Percentiles rank a stretch among this genome's conserved stretches.
Conservation (phyloP, 805 yeast species). For the Ogataea paraovalis region DNA sequence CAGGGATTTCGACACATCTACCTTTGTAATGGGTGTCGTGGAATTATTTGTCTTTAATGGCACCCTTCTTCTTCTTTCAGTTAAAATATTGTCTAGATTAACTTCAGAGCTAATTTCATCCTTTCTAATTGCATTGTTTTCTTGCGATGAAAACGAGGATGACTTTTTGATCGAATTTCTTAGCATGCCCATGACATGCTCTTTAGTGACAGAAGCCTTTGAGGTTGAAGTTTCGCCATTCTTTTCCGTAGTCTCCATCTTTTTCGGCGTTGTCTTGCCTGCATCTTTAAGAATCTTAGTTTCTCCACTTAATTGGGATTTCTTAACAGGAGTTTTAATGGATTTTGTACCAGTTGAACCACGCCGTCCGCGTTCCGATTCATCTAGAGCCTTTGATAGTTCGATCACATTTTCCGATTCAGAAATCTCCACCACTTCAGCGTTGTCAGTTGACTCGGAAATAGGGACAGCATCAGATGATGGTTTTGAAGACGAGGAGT, state of each 20-base stretch:
- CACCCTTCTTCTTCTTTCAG: slow-evolving; percentile 12
- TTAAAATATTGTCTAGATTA: slow-evolving; percentile 18
- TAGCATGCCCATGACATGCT: slow-evolving; percentile 14
- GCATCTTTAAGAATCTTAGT: background rate
- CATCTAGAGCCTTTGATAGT: too few species aligned
- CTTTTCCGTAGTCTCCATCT: background rate
- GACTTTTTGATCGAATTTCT: slow-evolving; percentile 18
- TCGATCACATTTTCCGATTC: too few species aligned
- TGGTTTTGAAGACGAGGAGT: too few species aligned
- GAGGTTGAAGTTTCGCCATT: background rate
- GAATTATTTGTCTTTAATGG: slow-evolving; percentile 1
- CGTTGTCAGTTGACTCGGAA: too few species aligned
- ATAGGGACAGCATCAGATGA: too few species aligned
- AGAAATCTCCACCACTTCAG: too few species aligned
- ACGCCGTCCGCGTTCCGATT: too few species aligned
- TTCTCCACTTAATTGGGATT: too few species aligned
- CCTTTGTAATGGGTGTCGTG: too few species aligned
- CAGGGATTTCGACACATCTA: too few species aligned
- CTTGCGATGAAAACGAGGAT: slow-evolving; percentile 1
- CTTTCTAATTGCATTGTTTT: slow-evolving; percentile 23
- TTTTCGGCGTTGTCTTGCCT: background rate
- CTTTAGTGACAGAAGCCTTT: slow-evolving; percentile 7
- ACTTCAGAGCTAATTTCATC: slow-evolving; percentile 26
- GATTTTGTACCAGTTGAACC: too few species aligned
- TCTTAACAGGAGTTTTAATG: too few species aligned